Conservation (phyloP, 352 stramenopile genomes). For the Lagenidium sp. region DNA sequence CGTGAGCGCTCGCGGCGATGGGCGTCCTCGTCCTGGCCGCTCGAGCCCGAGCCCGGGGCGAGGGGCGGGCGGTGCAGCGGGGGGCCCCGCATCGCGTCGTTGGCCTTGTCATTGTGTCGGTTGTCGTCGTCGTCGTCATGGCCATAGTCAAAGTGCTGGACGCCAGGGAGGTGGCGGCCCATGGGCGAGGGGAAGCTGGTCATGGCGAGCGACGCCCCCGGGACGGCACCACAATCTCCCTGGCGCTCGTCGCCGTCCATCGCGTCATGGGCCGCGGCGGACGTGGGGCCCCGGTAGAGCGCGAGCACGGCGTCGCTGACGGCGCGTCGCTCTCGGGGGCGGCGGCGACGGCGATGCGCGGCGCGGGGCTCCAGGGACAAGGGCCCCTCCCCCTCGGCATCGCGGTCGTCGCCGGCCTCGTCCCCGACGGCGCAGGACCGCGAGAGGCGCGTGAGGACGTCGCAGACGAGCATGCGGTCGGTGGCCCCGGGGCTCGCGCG, state of each 20-base stretch:
- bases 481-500: background rate
- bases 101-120: background rate
- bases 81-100: background rate
- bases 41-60: too few species aligned
- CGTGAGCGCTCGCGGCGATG: constrained; percentile 38
- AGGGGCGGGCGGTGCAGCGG: too few species aligned
- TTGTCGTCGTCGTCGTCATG: constrained; percentile 12
- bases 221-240: too few species aligned
- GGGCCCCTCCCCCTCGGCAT: too few species aligned
- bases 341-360: too few species aligned
- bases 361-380: too few species aligned
- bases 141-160: constrained; percentile 38
- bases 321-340: too few species aligned
- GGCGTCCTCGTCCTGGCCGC: background rate
- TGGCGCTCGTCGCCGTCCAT: too few species aligned
- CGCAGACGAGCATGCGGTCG: background rate
- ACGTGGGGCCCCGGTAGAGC: too few species aligned
- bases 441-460: background rate
- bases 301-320: too few species aligned
- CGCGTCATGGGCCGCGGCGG: too few species aligned
- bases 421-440: background rate
- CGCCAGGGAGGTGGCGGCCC: constrained; percentile 46
- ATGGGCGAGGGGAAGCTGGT: constrained; percentile 67
- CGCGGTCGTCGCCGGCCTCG: too few species aligned
- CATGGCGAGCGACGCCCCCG: constrained; percentile 50